Evolutionary conservation across 148 eudicot genomes (phyloP), one percentile per base, ranked within the genome.

Genomic region (Beta vulgaris): DNA sequence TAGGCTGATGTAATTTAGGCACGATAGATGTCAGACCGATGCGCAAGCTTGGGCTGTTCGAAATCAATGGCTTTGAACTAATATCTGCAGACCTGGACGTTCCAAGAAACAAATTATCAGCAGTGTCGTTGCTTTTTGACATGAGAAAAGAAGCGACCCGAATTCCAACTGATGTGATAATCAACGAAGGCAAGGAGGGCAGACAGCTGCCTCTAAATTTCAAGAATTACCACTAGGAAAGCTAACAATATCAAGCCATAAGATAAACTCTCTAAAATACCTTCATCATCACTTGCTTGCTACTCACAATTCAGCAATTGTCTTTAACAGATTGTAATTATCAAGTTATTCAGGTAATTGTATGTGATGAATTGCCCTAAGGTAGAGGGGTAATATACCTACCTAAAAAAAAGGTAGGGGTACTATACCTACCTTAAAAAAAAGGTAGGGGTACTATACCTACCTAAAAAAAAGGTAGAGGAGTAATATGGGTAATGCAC

Each of bases 21-120:
- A 85, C 37, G 26, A 86, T 79, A 76, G 89, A 84, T 49, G 79
- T 76, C 68, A 77, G 49, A 53, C 90, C 84, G 25, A 63, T 32
- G n/a, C 68, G 76, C 77, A 74, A 32, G 72, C 51, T 72, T 34
- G 78, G 64, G 60, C 35, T 73, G 53, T 71, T 78, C 7, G 78
- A 67, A 70, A 80, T 79, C 76, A 82, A 80, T 40, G 74, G 82
- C 79, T 73, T 83, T 46, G 76, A 23, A 67, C 65, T 79, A 66
- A 78, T 60, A 76, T 77, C 83, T 4, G 76, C 59, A 12, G 85
- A 62, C 76, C 94, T 85, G 81, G 48, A 55, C 23, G 48, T 40
- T 64, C 29, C 13, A 71, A 43, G 35, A 18, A 76, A 71, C 23
- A 76, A 61, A 55, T 57, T 26, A 57, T 18, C 15, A 65, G 60